phyloP scores from a whole-genome alignment of 208 protist genomes.

The Lotmaria passim region DNA sequence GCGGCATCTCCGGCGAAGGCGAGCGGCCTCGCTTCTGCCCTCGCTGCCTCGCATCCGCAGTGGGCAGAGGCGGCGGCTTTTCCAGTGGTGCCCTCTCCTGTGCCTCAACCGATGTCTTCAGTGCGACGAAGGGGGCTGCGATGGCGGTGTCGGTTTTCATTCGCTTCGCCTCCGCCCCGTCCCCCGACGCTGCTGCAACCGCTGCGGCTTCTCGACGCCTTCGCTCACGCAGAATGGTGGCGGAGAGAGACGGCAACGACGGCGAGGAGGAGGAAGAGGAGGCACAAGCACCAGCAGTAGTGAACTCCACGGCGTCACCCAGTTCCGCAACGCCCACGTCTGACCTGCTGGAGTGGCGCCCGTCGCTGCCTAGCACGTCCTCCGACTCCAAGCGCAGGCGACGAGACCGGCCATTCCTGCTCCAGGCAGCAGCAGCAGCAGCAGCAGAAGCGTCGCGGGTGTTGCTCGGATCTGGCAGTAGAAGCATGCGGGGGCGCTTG shows the following conservation, averaged over 20 bases:
- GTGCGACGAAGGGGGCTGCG: not conserved
- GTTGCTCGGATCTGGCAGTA: constrained; percentile 21
- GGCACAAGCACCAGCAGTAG: not conserved
- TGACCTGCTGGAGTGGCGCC: not conserved
- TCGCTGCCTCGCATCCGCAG: not conserved
- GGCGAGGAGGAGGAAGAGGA: not conserved
- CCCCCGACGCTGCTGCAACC: too few relatives aligned
- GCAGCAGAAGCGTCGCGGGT: not conserved
- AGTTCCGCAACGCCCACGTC: not conserved
- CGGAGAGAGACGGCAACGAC: constrained; percentile 24
- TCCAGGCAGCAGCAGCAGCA: not conserved
- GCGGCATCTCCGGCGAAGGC: not conserved
- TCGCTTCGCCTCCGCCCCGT: not conserved
- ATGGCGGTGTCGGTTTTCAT: not conserved
- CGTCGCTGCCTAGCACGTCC: constrained; percentile 35
- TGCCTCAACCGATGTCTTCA: not conserved
- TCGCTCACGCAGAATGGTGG: constrained; percentile 26
- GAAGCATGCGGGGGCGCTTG: constrained; percentile 51
- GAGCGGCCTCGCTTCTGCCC: constrained; percentile 12
- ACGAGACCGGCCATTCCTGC: constrained; percentile 4
- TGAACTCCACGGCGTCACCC: not conserved
- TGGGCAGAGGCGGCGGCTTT: not conserved
- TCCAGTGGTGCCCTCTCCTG: not conserved
- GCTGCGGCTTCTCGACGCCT: constrained; percentile 15
- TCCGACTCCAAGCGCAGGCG: constrained; percentile 57